These are phyloP conservation scores for Boletus rufocinnamomeus DNA, from an alignment of 768 basidiomycete genomes.

Conservation along the genomic window DNA sequence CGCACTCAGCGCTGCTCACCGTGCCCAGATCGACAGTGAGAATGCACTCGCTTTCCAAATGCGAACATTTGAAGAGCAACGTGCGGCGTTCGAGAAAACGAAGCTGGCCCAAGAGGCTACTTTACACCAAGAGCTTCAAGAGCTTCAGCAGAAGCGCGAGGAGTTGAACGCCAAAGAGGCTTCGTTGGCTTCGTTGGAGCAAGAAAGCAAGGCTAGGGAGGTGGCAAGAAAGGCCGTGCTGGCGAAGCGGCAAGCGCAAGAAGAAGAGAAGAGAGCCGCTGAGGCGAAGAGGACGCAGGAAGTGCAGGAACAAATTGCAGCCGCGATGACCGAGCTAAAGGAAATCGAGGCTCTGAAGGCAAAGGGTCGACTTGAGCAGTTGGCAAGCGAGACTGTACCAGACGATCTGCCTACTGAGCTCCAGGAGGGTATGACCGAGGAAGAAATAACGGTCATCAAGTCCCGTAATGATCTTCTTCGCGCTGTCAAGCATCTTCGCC, in stretches of 20 bases:
- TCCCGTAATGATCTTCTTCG: constrained; percentile 13
- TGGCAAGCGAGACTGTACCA: neutral
- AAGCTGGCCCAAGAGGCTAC: constrained; percentile 22
- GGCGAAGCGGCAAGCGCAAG: constrained; percentile 27
- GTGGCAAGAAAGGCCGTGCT: constrained; percentile 21
- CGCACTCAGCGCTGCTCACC: constrained; percentile 7
- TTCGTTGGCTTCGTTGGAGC: constrained; percentile 22
- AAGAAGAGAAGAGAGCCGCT: constrained; percentile 25
- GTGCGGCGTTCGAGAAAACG: constrained; percentile 24
- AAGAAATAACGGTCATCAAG: constrained; percentile 13
- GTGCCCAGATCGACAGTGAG: constrained; percentile 21
- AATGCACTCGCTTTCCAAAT: constrained; percentile 13
- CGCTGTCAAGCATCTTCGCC: constrained; percentile 18
- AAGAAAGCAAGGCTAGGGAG: constrained; percentile 29
- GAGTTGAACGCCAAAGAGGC: constrained; percentile 24
- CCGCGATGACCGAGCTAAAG: constrained; percentile 22
- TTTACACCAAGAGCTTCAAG: constrained; percentile 22
- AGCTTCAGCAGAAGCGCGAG: constrained; percentile 21
- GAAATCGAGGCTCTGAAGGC: constrained; percentile 12
- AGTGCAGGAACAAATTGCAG: constrained; percentile 21
- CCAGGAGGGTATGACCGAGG: constrained; percentile 27
- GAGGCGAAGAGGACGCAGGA: constrained; percentile 21
- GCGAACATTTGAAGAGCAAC: constrained; percentile 19
- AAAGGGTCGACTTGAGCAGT: constrained; percentile 3
- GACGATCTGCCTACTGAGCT: constrained; percentile 21